Evolutionary conservation across 2,329 filamentous ascomycete species (phyloP).

Genomic region (Microascus cirrosus): DNA sequence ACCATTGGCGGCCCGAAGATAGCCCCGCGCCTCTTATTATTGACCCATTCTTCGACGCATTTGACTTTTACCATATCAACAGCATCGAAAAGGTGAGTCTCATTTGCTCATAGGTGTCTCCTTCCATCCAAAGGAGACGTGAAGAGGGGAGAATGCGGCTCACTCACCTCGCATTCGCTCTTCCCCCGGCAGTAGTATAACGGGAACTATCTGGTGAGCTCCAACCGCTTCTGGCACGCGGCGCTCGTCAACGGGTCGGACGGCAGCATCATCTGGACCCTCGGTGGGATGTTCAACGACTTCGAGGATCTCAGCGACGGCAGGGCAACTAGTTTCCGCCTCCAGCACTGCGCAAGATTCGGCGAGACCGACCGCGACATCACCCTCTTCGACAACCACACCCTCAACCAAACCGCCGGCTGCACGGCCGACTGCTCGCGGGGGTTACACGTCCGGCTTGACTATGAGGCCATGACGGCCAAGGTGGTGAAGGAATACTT

Average conservation of each 20-base stretch:
- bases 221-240: conserved; percentile 18
- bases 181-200: conserved; percentile 1
- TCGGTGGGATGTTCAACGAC: conserved; percentile 22
- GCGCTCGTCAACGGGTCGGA: conserved; percentile 16
- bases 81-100: conserved; percentile 18
- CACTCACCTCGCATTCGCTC: neutral
- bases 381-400: conserved; percentile 27
- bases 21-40: conserved; percentile 8
- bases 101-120: neutral
- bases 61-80: conserved; percentile 27
- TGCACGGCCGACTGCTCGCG: conserved; percentile 18
- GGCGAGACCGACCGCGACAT: conserved; percentile 16
- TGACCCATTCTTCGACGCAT: conserved; percentile 10
- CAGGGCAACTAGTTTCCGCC: conserved; percentile 12
- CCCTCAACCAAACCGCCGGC: conserved; percentile 14
- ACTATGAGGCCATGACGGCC: conserved; percentile 16
- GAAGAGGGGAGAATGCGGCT: neutral
- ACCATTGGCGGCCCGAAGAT: conserved; percentile 16
- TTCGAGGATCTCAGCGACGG: conserved; percentile 22
- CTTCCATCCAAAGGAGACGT: no score
- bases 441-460: conserved; percentile 17
- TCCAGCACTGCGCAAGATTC: conserved; percentile 24
- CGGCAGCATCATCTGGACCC: conserved; percentile 21
- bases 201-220: conserved; percentile 25
- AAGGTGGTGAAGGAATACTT: conserved; percentile 16